Evolutionary conservation across 352 stramenopile genomes (phyloP).

Genomic region (Sclerospora graminicola): DNA sequence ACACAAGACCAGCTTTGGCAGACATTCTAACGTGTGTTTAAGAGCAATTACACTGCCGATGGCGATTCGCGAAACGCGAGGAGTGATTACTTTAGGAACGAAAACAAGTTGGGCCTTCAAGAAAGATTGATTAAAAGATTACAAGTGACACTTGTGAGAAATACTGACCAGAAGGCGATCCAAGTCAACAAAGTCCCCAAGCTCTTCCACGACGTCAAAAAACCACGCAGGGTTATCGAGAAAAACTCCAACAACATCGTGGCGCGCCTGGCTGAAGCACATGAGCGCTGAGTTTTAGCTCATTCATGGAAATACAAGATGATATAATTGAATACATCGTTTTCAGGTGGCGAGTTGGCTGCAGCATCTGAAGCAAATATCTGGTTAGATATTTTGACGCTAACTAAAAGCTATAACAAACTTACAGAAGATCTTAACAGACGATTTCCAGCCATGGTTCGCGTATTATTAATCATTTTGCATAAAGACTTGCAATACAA

Average conservation of each 20-base stretch:
- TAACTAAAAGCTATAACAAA: background rate
- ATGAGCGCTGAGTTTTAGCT: background rate
- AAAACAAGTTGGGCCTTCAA: conserved; percentile 63
- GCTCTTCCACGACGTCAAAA: conserved; percentile 69
- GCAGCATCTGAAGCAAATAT: conserved; percentile 45
- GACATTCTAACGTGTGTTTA: conserved; percentile 69
- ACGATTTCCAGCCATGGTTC: conserved; percentile 65
- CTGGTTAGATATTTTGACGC: background rate
- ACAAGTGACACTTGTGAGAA: background rate
- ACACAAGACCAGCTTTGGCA: conserved; percentile 44
- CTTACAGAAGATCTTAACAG: conserved; percentile 63
- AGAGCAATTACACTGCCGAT: conserved; percentile 75
- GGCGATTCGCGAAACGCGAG: conserved; percentile 48
- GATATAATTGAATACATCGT: conserved; percentile 44
- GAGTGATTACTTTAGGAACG: conserved; percentile 67
- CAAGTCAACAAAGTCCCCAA: conserved; percentile 61
- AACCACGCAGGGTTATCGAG: conserved; percentile 74
- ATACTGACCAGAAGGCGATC: conserved; percentile 56
- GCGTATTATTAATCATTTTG: conserved; percentile 67
- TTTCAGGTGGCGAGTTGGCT: conserved; percentile 64
- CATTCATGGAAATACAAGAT: background rate
- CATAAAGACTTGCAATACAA: conserved; percentile 46
- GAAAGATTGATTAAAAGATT: background rate
- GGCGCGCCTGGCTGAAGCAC: conserved; percentile 39
- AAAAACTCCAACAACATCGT: conserved; percentile 63